A percentile compares a stretch with the other conserved stretches of the same genome.
Conservation (phyloP, 768 basidiomycete species). For the Infundibulicybe gibba region DNA sequence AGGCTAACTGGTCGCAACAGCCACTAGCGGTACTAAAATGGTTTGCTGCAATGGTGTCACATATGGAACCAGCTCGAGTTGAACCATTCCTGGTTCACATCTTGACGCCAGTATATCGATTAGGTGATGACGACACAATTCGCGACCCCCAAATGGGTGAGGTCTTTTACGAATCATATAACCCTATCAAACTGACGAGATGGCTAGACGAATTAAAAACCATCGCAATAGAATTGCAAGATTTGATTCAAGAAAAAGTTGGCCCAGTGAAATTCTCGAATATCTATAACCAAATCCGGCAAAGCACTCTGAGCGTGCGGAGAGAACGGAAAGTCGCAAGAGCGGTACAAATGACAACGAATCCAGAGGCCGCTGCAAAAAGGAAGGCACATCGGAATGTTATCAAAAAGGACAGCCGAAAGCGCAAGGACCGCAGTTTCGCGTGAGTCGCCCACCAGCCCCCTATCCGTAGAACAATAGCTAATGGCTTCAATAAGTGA, state of each 20-base stretch:
- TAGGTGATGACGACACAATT: conserved; percentile 84
- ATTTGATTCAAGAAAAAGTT: conserved; percentile 83
- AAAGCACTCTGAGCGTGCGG: conserved; percentile 60
- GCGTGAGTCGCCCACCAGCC: conserved; percentile 41
- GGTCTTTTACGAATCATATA: neutral
- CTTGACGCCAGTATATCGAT: conserved; percentile 80
- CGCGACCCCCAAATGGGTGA: conserved; percentile 76
- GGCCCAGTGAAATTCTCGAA: conserved; percentile 82
- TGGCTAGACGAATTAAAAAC: conserved; percentile 76
- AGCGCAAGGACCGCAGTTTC: conserved; percentile 64
- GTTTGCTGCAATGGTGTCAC: conserved; percentile 88
- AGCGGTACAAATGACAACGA: conserved; percentile 55
- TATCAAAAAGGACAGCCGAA: conserved; percentile 83
- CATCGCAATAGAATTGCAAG: conserved; percentile 78
- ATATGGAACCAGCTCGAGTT: conserved; percentile 56
- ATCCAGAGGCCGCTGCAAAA: conserved; percentile 76
- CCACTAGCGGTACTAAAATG: conserved; percentile 80
- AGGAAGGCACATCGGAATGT: conserved; percentile 68
- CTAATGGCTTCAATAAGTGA: neutral
- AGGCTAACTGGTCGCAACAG: conserved; percentile 84
- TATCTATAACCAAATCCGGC: conserved; percentile 78
- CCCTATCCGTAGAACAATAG: neutral
- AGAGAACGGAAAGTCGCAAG: conserved; percentile 68
- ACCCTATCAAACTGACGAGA: neutral
- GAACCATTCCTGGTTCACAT: conserved; percentile 81